Evolutionary conservation across 192 early-diverging fungal species (phyloP).

Genomic region (Spinellus fusiger): DNA sequence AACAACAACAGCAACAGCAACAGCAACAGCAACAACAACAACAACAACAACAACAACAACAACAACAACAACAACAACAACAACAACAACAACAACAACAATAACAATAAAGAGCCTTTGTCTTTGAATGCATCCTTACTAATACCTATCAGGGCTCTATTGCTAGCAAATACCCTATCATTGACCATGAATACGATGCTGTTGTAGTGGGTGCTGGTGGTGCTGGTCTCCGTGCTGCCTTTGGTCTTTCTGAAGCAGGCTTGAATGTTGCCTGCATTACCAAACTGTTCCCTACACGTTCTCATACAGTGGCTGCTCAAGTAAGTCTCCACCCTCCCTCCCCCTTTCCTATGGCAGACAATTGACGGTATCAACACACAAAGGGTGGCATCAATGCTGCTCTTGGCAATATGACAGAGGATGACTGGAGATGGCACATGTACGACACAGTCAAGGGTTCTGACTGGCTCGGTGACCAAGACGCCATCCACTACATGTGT

Average conservation of each 20-base stretch:
- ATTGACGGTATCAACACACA: neutral
- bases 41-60: neutral
- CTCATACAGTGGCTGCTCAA: conserved; percentile 98
- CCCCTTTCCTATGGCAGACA: too few relatives aligned
- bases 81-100: neutral
- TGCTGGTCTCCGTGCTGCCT: conserved; percentile 95
- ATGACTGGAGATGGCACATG: conserved; percentile 99
- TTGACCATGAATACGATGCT: conserved; percentile 99
- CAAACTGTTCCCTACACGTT: conserved; percentile 97
- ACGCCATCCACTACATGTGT: conserved; percentile 99
- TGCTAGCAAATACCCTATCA: conserved; percentile 82
- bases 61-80: neutral
- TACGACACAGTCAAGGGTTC: conserved; percentile 99
- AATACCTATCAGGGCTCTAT: conserved; percentile 39
- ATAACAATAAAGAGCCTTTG: neutral
- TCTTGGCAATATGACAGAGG: conserved; percentile 98
- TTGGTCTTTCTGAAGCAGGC: conserved; percentile 90
- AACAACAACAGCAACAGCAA: neutral
- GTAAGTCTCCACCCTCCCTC: conserved; percentile 35
- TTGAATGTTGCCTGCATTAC: conserved; percentile 98
- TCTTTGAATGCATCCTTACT: neutral
- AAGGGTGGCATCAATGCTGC: conserved; percentile 98
- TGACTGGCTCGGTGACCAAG: conserved; percentile 99
- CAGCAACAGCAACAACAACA: neutral
- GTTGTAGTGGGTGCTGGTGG: conserved; percentile 97